These are phyloP conservation scores for Xanthoconium purpureum DNA, from an alignment of 768 basidiomycete genomes.

Conservation along the genomic window DNA sequence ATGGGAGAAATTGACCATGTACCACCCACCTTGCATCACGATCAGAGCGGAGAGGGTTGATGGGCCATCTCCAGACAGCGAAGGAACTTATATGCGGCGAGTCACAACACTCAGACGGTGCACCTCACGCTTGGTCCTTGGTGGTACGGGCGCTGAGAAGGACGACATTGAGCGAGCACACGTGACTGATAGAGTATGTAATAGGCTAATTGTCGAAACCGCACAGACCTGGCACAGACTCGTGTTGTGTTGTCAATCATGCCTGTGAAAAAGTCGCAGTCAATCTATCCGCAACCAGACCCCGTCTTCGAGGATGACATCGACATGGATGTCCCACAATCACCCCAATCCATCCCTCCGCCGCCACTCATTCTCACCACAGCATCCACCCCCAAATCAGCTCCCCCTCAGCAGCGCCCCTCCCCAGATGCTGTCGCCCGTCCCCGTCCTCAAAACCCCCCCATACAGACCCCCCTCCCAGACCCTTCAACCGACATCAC, in stretches of 20 bases:
- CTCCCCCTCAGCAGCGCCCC: conserved; percentile 19
- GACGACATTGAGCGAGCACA: neutral
- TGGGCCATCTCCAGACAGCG: no score
- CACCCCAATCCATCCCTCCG: neutral
- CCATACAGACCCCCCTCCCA: conserved; percentile 23
- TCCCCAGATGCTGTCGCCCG: conserved; percentile 10
- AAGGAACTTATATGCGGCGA: neutral
- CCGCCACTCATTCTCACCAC: conserved; percentile 4
- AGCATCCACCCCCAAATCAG: conserved; percentile 8
- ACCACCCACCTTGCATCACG: conserved; percentile 1
- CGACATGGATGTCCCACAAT: conserved; percentile 27
- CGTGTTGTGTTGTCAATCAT: conserved; percentile 21
- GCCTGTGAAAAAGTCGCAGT: conserved; percentile 21
- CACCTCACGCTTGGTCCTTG: neutral
- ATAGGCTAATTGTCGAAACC: neutral
- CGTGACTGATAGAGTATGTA: conserved; percentile 18
- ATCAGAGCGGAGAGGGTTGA: neutral
- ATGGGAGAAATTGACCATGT: no score
- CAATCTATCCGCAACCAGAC: conserved; percentile 20
- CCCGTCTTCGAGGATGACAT: conserved; percentile 36
- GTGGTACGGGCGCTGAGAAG: neutral
- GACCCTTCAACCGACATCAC: conserved; percentile 75
- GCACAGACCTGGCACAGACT: conserved; percentile 17
- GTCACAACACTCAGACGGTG: conserved; percentile 1
- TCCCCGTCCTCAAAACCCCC: conserved; percentile 6